Base-by-base conservation (phyloP, 345 rosid genomes). In the Erodium maritimum region DNA sequence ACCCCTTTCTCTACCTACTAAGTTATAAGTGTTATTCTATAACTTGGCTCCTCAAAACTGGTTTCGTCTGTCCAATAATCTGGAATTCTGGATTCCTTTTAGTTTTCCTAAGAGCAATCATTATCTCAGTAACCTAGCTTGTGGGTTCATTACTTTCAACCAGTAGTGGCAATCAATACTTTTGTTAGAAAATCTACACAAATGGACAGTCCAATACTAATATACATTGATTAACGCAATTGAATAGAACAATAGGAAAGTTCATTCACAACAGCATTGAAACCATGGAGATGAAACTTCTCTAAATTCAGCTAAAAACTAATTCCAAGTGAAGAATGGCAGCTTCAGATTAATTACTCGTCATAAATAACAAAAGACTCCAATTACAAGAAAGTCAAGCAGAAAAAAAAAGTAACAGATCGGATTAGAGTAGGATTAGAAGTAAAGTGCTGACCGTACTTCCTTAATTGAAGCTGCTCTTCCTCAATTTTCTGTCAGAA, bases 391-490 rank as follows among this genome's bases (percentile, higher is more conserved):
- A 16, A 14, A 14, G 55, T 19, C 34, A 22, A 52, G 51, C 25
- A 18, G 42, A 51, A 17, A 50, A 33, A 9, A 5, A 14, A 55
- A 54, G 20, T 1, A 19, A 46, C 23, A 24, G 61, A 63, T 58
- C 56, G 1, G 54, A 19, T 23, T 10, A 2, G 56, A 19, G 34
- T 10, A 52, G 7, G 61, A 48, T 12, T 14, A 34, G 34, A 46
- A 48, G 33, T 23, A 25, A 23, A 29, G 42, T 45, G 22, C 20
- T 8, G 2, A 61, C 62, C 77, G 10, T 80, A 90, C 99, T 78
- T 94, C 67, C 23, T 85, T 64, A 94, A 69, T 72, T 87, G 91
- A 70, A 87, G 81, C 70, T 84, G 91, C 78, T 85, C 96, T 69
- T 81, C 90, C 76, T 67, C 88, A 69, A 91, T 91, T 53, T 78